Evolutionary conservation across 176 grass and related monocot genomes (phyloP), one percentile per base, ranked within the genome.

Genomic region (Triticum urartu): DNA sequence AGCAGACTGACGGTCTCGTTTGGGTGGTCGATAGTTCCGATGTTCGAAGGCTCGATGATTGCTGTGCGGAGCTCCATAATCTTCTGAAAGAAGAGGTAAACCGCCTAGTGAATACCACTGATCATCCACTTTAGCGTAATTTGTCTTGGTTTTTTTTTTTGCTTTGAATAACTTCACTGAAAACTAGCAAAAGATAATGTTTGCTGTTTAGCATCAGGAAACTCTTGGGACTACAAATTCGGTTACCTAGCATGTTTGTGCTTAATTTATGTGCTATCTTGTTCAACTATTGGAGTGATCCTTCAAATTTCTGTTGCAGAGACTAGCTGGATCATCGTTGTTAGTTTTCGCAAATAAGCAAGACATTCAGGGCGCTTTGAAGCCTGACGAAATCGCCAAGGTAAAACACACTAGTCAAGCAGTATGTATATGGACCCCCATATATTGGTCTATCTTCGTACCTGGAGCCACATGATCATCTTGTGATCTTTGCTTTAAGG

Each of bases 311-410:
- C 35, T 5, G 15, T 81, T 43, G 30, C 90, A 95, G 93, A 87
- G 93, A 78, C 39, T 92, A 79, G 87, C 90, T 45, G 90, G 90
- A 65, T 79, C 89, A 28, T 94, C 90, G 7, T 84, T 94, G 64
- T 80, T 94, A 74, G 79, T 94, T 12, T 92, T 92, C 60, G 87
- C 92, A 72, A 94, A 94, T 75, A 94, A 94, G 60, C 92, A 92
- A 32, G 92, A 90, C 87, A 94, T 94, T 18, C 90, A 94, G 50
- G 85, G 87, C 12, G 88, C 88, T 72, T 43, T 92, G 39, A 81
- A 81, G 79, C 63, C 79, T 1, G 43, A 67, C 0, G 64, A 82
- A 54, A 69, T 82, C 64, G 64, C 43, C 28, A 36, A 82, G 64
- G 79, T 82, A 11, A 68, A 52, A 11, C 9, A 21, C n/a, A 38